Conservation (phyloP, 805 yeast species). For the Kodamaea hsintzibuensis region DNA sequence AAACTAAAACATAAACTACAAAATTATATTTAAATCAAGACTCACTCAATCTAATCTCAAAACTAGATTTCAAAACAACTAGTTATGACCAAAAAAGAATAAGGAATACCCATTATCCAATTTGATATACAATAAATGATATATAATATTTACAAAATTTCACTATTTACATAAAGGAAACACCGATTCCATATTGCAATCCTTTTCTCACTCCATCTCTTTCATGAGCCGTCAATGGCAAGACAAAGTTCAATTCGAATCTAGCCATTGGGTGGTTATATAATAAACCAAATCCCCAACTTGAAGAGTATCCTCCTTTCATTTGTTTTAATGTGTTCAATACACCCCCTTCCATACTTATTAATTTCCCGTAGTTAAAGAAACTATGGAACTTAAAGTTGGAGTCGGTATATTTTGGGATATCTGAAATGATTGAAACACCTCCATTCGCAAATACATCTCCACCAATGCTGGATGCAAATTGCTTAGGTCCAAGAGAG, state of each 20-base stretch:
- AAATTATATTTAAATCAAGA: too few relatives aligned
- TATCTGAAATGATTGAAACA: slow-evolving; percentile 40
- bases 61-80: too few relatives aligned
- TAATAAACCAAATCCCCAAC: slow-evolving; percentile 50
- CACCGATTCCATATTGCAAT: slow-evolving; percentile 58
- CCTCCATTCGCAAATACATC: slow-evolving; percentile 50
- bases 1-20: background rate
- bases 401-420: slow-evolving; percentile 47
- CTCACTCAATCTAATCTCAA: too few relatives aligned
- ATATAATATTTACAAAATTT: too few relatives aligned
- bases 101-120: too few relatives aligned
- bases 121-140: too few relatives aligned
- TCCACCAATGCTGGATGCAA: slow-evolving; percentile 53
- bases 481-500: slow-evolving; percentile 57
- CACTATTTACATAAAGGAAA: slow-evolving; percentile 48
- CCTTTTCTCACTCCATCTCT: slow-evolving; percentile 53
- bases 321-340: slow-evolving; percentile 9
- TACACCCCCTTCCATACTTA: slow-evolving; percentile 18
- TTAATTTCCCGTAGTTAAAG: slow-evolving; percentile 48
- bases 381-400: slow-evolving; percentile 52
- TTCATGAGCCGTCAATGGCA: slow-evolving; percentile 48
- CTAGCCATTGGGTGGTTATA: slow-evolving; percentile 60
- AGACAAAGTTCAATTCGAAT: slow-evolving; percentile 55
- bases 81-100: too few relatives aligned
- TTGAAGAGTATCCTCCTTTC: slow-evolving; percentile 28